These are phyloP conservation scores for Citrus glauca DNA, from an alignment of 345 rosid species.

Conservation along the genomic window DNA sequence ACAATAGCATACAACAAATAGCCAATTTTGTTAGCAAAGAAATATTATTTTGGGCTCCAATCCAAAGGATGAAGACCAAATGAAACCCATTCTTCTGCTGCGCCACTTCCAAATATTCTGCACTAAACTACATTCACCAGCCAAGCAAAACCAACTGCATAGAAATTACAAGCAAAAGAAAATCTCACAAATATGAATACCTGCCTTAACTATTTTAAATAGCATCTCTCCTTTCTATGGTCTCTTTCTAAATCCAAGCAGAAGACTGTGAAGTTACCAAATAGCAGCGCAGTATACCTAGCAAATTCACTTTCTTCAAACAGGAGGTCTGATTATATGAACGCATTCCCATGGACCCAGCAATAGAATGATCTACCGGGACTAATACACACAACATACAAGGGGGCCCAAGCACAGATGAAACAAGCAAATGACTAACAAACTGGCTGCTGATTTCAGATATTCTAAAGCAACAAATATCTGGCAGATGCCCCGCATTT, in stretches of 20 bases:
- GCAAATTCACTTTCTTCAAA: background rate
- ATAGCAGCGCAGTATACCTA: background rate
- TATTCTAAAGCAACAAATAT: background rate
- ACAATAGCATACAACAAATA: background rate
- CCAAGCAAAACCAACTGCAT: background rate
- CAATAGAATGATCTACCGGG: background rate
- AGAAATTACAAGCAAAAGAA: background rate
- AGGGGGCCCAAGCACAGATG: background rate
- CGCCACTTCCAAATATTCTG: background rate
- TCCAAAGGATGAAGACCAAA: background rate
- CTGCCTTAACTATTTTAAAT: background rate
- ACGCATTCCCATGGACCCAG: background rate
- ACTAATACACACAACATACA: background rate
- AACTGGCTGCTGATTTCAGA: background rate
- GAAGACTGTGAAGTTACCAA: background rate
- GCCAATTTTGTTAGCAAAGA: background rate
- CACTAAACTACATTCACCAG: background rate
- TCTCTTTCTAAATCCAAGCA: background rate
- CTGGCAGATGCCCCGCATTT: background rate
- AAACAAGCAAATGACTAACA: background rate
- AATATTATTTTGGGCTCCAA: background rate
- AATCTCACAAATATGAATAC: background rate
- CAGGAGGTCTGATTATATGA: background rate
- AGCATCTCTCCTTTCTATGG: background rate
- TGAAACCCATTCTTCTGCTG: background rate